A percentile compares a stretch with the other conserved stretches of the same genome.
phyloP scores from a whole-genome alignment of 176 grass and related monocot genomes.

The Rhynchospora breviuscula region DNA sequence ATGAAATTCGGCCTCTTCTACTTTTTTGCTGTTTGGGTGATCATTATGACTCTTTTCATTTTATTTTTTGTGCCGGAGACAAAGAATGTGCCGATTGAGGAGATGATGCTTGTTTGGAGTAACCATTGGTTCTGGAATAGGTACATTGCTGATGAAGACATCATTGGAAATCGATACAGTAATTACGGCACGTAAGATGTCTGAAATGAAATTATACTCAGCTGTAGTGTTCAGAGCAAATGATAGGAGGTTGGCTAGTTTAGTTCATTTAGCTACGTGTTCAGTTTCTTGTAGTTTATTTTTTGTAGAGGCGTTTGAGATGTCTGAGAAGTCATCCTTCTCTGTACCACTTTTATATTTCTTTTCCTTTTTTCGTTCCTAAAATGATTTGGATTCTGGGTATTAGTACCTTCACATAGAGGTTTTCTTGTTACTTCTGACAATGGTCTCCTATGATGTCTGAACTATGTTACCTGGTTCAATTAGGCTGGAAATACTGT shows the following conservation, averaged over 20 bases:
- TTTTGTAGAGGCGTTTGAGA: too few relatives aligned
- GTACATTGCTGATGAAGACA: conserved; percentile 11
- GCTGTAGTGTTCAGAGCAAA: not conserved
- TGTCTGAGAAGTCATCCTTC: not conserved
- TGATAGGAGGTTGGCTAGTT: not conserved
- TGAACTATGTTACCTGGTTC: not conserved
- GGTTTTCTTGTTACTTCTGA: not conserved
- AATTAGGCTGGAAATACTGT: not conserved
- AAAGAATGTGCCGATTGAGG: conserved; percentile 16
- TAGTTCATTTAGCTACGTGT: not conserved
- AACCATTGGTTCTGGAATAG: conserved; percentile 15
- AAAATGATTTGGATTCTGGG: not conserved
- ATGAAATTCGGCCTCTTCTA: conserved; percentile 19
- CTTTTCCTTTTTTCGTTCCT: not conserved
- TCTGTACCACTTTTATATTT: too few relatives aligned
- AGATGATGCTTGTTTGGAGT: conserved; percentile 19
- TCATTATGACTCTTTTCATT: conserved; percentile 18
- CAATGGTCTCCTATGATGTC: not conserved
- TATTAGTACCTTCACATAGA: not conserved
- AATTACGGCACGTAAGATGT: not conserved
- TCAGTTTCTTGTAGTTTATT: conserved; percentile 1
- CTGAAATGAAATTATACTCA: not conserved
- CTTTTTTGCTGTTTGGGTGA: conserved; percentile 9
- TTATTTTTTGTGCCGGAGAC: conserved; percentile 18
- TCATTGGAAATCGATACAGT: not conserved